Evolutionary conservation across 768 basidiomycete species (phyloP), one percentile per base, ranked within the genome.

Genomic region (Amanita pallidorosea): DNA sequence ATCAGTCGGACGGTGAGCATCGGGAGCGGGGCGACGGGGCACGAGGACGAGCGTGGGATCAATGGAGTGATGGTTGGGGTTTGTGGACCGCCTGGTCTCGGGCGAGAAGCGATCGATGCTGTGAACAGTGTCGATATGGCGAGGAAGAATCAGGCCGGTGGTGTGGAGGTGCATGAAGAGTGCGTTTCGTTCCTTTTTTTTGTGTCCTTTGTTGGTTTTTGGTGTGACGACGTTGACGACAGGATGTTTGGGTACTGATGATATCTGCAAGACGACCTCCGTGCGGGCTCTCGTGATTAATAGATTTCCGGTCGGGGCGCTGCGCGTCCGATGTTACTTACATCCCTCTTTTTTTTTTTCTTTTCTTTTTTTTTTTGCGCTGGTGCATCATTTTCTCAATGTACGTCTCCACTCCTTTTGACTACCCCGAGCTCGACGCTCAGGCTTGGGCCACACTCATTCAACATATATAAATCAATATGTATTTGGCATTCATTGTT

Each of bases 161-260:
- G 75, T 0, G 62, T 76, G 6, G 73, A 77, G 51, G 57, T 76
- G n/a, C 66, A 60, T 42, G 57, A 58, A 44, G 62, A 63, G 62
- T 63, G 45, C 35, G 60, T 60, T 6, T 23, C 5, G 2, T 36
- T 1, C 20, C 25, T 4, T 27, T 43, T 11, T 4, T 25, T 43
- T 11, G 2, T 25, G 8, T 13, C 13, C 11, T n/a, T 43, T 13
- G 13, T 8, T 8, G 12, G 3, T 3, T 15, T 9, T 2, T 0
- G 11, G 12, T 43, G 1, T 43, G 25, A 43, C 22, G 3, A 2
- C 41, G 22, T 13, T 23, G 12, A 7, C 6, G 6, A 7, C 18
- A 46, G 45, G 31, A 35, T 46, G 29, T 46, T 46, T 46, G 31
- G 45, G 29, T 46, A 7, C 20, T 33, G 29, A n/a, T 27, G 66